A percentile compares a stretch with the other conserved stretches of the same genome.
Evolutionary conservation across 1,284 basidiomycete genomes (phyloP).

Genomic region (Sporisorium reilianum): DNA sequence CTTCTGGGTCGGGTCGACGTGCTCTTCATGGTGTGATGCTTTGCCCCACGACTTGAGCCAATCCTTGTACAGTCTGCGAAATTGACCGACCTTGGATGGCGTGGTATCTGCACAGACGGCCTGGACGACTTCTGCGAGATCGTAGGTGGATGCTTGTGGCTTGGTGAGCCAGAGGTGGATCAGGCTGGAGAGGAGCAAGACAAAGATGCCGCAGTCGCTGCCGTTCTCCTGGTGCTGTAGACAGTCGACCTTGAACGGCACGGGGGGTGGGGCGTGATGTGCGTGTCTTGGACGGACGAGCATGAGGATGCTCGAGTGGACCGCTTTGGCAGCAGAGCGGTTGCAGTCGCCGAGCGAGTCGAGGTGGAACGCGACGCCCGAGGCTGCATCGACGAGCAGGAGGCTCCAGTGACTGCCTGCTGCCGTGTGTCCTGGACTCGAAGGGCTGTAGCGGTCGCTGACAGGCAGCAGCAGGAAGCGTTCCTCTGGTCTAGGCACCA

Average conservation of each 20-base stretch:
- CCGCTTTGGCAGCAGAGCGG: slow-evolving; percentile 29
- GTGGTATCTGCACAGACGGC: slow-evolving; percentile 19
- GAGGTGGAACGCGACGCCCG: slow-evolving; percentile 27
- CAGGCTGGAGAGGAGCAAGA: slow-evolving; percentile 40
- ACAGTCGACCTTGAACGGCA: slow-evolving; percentile 22
- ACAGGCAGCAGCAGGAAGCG: slow-evolving; percentile 37
- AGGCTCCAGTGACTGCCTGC: slow-evolving; percentile 44
- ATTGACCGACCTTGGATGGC: slow-evolving; percentile 19
- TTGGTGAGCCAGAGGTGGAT: slow-evolving; percentile 31
- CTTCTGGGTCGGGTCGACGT: slow-evolving; percentile 26
- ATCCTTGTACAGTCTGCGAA: slow-evolving; percentile 31
- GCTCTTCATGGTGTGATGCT: slow-evolving; percentile 38
- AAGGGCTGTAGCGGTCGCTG: slow-evolving; percentile 40
- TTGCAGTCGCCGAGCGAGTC: slow-evolving; percentile 48
- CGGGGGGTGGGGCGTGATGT: neutral
- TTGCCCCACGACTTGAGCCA: slow-evolving; percentile 42
- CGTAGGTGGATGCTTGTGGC: slow-evolving; percentile 6
- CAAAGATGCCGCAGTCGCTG: slow-evolving; percentile 50
- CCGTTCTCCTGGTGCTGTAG: slow-evolving; percentile 35
- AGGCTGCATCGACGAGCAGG: slow-evolving; percentile 23
- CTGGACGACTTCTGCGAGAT: slow-evolving; percentile 19
- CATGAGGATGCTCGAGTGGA: slow-evolving; percentile 18
- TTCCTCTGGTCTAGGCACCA: slow-evolving; percentile 27
- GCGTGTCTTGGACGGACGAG: slow-evolving; percentile 15
- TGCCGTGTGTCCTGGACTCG: slow-evolving; percentile 14